Evolutionary conservation across 495 filamentous ascomycete species (phyloP), one percentile per base, ranked within the genome.

Genomic region (Penicillium simplicissimum): DNA sequence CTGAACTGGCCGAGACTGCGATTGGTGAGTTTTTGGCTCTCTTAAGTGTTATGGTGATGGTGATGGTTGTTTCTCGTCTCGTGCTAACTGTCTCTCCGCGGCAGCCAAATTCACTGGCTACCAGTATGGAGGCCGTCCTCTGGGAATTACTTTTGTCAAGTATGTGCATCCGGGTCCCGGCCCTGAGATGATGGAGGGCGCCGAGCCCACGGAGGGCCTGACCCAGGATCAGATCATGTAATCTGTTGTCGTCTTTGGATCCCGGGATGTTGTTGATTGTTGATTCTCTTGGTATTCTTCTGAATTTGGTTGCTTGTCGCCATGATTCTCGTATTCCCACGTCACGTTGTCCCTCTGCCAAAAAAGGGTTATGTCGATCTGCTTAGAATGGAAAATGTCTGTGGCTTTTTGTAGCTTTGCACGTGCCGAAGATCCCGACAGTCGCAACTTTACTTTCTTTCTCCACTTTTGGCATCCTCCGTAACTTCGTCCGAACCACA

Each of bases 191-290:
- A 96, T 95, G 90, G 92, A 97, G 65, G 90, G 85, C 34, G 67
- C 72, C 21, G 88, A 95, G 65, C 79, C 84, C n/a, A 87, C 90
- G 19, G 86, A 81, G 54, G 85, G 84, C 59, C 74, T 97, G 66
- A 96, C 92, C 3, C 95, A 98, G 74, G 95, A 97, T 69, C 94
- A 98, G 81, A 97, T 98, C 76, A 96, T 97, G 94, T 98, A 85
- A 77, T 35, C 35, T 42, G 37, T 21, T 64, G 52, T 54, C 21
- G 59, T 49, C 55, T 56, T 36, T 60, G 51, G 23, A 49, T 36
- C 25, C 21, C 15, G 25, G 21, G 52, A 31, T 3, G 2, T 14
- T 37, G 33, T 49, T 52, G 23, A 1, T 25, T 48, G 25, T 49
- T 49, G 25, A 49, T 28, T 55, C 47, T 62, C 14, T 33, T 56